phyloP scores from a whole-genome alignment of 129 eudicot species.

The Helichrysum umbraculigerum region DNA sequence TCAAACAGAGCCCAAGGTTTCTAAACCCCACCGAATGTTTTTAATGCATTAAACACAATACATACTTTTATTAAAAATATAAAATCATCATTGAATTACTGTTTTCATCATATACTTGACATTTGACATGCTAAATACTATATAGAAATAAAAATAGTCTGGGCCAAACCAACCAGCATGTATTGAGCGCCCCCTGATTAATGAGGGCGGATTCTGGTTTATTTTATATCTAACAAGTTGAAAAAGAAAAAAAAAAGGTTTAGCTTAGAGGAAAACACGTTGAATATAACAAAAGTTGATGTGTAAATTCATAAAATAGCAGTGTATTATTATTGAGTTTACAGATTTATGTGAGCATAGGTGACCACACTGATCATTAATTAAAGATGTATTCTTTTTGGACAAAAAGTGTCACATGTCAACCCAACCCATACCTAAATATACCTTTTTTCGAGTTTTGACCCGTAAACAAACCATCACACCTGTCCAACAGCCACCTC shows the following conservation, averaged over 20 bases:
- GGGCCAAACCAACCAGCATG: too few relatives aligned
- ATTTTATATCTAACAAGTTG: too few relatives aligned
- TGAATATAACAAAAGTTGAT: not conserved
- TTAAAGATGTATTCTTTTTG: too few relatives aligned
- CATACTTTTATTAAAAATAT: not conserved
- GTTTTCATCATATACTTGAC: not conserved
- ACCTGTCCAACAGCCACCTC: not conserved
- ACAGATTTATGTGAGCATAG: too few relatives aligned
- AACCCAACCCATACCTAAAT: too few relatives aligned
- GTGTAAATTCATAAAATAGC: not conserved
- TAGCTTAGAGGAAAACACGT: not conserved
- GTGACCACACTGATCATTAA: too few relatives aligned
- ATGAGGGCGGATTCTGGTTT: too few relatives aligned
- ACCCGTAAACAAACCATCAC: not conserved
- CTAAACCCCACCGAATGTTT: not conserved
- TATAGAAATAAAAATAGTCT: too few relatives aligned
- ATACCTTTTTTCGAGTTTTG: too few relatives aligned
- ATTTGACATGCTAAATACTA: not conserved
- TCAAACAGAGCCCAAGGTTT: not conserved
- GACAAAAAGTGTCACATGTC: too few relatives aligned
- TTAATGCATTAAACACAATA: not conserved
- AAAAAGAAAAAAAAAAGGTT: too few relatives aligned
- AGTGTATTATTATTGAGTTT: not conserved
- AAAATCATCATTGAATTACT: not conserved
- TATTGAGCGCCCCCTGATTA: too few relatives aligned